Evolutionary conservation across 257 asterid genomes (phyloP).

Genomic region (Solanum ossicruentum): DNA sequence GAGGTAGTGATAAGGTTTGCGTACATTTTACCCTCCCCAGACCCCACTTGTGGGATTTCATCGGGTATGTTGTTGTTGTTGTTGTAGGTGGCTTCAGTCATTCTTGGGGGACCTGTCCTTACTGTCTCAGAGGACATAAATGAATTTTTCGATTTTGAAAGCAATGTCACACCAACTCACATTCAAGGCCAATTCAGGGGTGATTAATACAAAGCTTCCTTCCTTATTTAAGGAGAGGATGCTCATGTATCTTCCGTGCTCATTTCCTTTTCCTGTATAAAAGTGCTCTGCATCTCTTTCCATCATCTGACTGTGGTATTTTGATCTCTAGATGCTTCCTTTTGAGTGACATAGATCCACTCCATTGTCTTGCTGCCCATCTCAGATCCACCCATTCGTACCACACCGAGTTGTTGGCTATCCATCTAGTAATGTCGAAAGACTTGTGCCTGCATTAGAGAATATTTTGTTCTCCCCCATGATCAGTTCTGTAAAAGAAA

Average conservation of each 20-base stretch:
- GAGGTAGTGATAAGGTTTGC: no score
- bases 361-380: not conserved
- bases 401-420: not conserved
- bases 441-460: not conserved
- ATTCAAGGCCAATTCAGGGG: not conserved
- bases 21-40: no score
- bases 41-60: no score
- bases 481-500: not conserved
- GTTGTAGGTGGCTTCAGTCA: not conserved
- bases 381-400: not conserved
- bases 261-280: not conserved
- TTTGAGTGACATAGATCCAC: not conserved
- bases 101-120: not conserved
- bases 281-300: not conserved
- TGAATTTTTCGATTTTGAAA: not conserved
- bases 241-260: not conserved
- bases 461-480: not conserved
- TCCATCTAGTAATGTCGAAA: not conserved
- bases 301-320: not conserved
- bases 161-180: not conserved
- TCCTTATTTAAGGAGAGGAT: not conserved
- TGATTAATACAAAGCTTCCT: not conserved
- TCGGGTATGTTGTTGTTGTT: no score
- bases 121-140: not conserved
- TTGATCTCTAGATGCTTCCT: not conserved